Evolutionary conservation across 805 yeast genomes (phyloP).

Genomic region (Ogataea parapolymorpha): DNA sequence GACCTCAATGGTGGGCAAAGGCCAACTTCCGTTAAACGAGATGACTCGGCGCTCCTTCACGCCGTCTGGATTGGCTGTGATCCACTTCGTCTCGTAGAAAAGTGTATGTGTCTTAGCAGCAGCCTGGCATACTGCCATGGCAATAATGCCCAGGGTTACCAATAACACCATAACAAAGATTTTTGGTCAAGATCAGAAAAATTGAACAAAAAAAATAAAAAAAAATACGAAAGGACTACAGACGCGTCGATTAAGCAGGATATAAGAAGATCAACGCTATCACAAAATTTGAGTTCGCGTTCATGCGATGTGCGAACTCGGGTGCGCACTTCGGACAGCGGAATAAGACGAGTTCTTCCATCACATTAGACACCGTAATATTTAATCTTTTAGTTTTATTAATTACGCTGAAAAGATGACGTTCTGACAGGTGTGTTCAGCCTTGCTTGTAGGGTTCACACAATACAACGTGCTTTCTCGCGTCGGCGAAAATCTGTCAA

Average conservation of each 20-base stretch:
- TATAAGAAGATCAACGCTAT: not conserved
- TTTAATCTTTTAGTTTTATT: too few relatives aligned
- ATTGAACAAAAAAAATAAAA: not conserved
- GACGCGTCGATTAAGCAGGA: conserved; percentile 1
- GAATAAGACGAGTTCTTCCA: too few relatives aligned
- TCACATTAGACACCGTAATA: too few relatives aligned
- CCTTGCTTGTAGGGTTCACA: too few relatives aligned
- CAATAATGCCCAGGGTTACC: conserved; percentile 1
- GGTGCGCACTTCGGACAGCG: too few relatives aligned
- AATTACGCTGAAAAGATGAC: too few relatives aligned
- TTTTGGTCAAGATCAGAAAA: not conserved
- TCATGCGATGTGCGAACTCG: too few relatives aligned
- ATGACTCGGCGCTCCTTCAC: conserved; percentile 50
- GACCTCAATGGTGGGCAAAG: conserved; percentile 65
- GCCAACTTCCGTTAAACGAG: conserved; percentile 71
- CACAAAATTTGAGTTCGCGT: too few relatives aligned
- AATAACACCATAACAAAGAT: conserved; percentile 2
- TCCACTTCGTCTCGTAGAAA: conserved; percentile 58
- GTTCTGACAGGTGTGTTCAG: too few relatives aligned
- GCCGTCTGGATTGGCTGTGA: conserved; percentile 67
- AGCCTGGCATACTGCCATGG: conserved; percentile 7
- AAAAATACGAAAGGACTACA: not conserved
- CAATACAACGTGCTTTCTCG: too few relatives aligned
- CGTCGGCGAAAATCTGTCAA: too few relatives aligned
- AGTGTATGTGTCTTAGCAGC: conserved; percentile 47